Percentiles rank a stretch among this genome's conserved stretches.
phyloP scores from a whole-genome alignment of 2,329 filamentous ascomycete species.

The Mariannaea elegans region DNA sequence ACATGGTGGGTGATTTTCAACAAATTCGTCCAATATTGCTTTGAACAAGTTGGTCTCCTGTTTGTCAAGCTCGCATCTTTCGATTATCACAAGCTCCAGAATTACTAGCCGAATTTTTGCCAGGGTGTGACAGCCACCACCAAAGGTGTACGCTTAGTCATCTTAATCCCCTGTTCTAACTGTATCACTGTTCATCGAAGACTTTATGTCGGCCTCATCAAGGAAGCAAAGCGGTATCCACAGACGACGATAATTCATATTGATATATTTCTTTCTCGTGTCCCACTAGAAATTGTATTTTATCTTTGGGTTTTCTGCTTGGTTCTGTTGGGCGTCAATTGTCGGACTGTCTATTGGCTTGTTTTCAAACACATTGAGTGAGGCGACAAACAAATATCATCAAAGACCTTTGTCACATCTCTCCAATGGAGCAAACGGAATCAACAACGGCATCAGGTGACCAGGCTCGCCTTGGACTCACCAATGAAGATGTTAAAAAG shows the following conservation, averaged over 20 bases:
- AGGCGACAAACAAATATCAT: not conserved
- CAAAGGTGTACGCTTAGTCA: slow-evolving; percentile 34
- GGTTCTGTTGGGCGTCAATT: not conserved
- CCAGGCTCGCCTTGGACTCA: slow-evolving; percentile 38
- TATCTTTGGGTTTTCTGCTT: not conserved
- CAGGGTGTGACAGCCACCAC: slow-evolving; percentile 18
- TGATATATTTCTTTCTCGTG: not conserved
- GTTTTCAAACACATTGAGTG: not conserved
- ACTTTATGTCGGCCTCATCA: slow-evolving; percentile 15
- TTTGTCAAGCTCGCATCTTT: slow-evolving; percentile 38
- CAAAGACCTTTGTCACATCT: slow-evolving; percentile 3
- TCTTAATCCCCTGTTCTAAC: slow-evolving; percentile 14
- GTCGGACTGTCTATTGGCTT: not conserved
- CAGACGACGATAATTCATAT: slow-evolving; percentile 1
- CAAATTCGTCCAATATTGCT: slow-evolving; percentile 17
- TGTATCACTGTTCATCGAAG: not conserved
- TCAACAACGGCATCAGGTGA: slow-evolving; percentile 37
- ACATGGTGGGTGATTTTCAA: slow-evolving; percentile 46
- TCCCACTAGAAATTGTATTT: not conserved
- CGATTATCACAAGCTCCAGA: slow-evolving; percentile 38
- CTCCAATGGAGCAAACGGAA: slow-evolving; percentile 41
- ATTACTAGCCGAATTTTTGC: slow-evolving; percentile 39
- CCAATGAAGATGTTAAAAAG: slow-evolving; percentile 40
- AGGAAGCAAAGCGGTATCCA: not conserved
- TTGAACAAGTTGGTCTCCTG: slow-evolving; percentile 29